Evolutionary conservation across 1,284 basidiomycete genomes (phyloP), one percentile per base, ranked within the genome.

Genomic region (Moesziomyces globuligerus): DNA sequence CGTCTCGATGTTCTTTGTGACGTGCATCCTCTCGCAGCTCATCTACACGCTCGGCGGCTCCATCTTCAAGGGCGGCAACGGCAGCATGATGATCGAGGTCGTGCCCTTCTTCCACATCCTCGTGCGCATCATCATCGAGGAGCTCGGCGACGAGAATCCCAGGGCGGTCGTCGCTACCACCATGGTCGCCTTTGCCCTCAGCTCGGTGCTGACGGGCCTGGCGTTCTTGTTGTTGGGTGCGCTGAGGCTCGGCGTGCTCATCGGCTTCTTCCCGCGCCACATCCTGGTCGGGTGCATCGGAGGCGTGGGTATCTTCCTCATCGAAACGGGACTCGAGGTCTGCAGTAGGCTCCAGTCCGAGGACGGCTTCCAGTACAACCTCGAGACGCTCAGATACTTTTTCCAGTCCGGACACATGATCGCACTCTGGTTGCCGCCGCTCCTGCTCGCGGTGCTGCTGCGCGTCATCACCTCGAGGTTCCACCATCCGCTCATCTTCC

Each of bases 41-140:
- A 87, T 91, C 1, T 98, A 92, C 83, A 90, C 91, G 0, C 62
- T 80, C 9, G 93, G 94, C 1, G 94, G 92, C 1, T 93, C 91
- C 70, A 91, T 90, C 37, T 98, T 98, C 83, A 84, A 84, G 52
- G 85, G 81, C 26, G 84, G 83, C 8, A 98, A 96, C 83, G 94
- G 94, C 9, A 94, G 91, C 52, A 97, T 98, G 94, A 96, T 97
- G 93, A 98, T 98, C 68, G 94, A 98, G 83, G 92, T 94, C 11
- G 70, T 81, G 7, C 94, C 95, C 0, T 98, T 98, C 85, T 96
- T 94, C 81, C 94, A 97, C 81, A 91, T 97, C 58, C 86, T 98
- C 42, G 91, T 92, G 5, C 88, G 86, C 42, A 88, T 87, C 38
- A 95, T 98, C 54, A 88, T 90, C 8, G 79, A 84, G 4, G 85